Evolutionary conservation across 306 rosid species (phyloP).

Genomic region (Fragaria nilgerrensis): DNA sequence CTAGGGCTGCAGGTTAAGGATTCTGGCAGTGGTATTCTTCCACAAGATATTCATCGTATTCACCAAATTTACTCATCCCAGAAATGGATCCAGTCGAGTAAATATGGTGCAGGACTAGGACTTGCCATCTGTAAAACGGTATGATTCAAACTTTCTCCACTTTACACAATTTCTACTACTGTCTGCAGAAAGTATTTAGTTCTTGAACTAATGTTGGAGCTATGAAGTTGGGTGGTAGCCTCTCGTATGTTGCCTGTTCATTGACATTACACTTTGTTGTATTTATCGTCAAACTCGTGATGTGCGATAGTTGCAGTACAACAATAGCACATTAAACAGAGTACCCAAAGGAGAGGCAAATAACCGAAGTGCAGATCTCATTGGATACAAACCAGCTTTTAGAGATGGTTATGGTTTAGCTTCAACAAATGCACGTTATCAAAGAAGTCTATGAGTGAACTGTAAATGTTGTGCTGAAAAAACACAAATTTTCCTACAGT

Average conservation of each 20-base stretch:
- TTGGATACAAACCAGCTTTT: slow-evolving; percentile 44
- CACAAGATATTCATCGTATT: slow-evolving; percentile 70
- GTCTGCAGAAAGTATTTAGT: neutral
- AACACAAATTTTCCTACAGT: neutral
- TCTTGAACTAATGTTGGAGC: neutral
- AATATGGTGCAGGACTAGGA: slow-evolving; percentile 74
- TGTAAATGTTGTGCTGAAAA: neutral
- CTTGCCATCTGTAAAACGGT: slow-evolving; percentile 92
- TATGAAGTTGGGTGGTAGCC: neutral
- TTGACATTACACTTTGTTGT: slow-evolving; percentile 27
- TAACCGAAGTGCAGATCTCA: slow-evolving; percentile 66
- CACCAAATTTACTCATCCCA: slow-evolving; percentile 66
- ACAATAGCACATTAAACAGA: slow-evolving; percentile 35
- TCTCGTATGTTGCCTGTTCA: neutral
- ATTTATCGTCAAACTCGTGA: slow-evolving; percentile 76
- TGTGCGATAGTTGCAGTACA: slow-evolving; percentile 35
- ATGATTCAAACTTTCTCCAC: neutral
- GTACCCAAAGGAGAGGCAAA: slow-evolving; percentile 37
- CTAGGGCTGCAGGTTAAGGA: slow-evolving; percentile 70
- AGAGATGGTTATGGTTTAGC: slow-evolving; percentile 40
- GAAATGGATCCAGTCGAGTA: slow-evolving; percentile 49
- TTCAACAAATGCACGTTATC: slow-evolving; percentile 50
- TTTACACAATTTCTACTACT: too few species aligned
- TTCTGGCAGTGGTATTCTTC: slow-evolving; percentile 81
- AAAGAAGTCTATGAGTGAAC: slow-evolving; percentile 48